Evolutionary conservation across 148 eudicot genomes (phyloP), one percentile per base, ranked within the genome.

Genomic region (Simmondsia chinensis): DNA sequence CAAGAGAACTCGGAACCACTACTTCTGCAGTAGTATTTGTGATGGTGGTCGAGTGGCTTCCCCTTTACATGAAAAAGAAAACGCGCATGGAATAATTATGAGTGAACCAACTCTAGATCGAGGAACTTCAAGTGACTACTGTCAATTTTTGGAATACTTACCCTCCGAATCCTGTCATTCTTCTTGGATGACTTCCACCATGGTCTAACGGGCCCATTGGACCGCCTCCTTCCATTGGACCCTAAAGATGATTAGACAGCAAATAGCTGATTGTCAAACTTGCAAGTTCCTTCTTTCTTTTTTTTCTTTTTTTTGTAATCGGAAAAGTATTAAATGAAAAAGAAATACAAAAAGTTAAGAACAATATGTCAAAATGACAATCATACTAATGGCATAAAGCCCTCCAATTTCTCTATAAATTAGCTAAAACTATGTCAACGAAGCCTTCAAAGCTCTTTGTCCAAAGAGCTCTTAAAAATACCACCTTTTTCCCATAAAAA

Each of bases 11-110:
- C 39, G 99, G 99, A 41, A 91, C 94, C 16, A 86, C 82, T 32
- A 91, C 95, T 71, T 91, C 95, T 58, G 86, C 73, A 9, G 86
- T 79, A 9, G 95, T 79, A 67, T 71, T 86, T 42, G 95, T 91
- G 66, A 86, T 86, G 28, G 79, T 39, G 42, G 88, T 63, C 4
- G 47, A 71, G 46, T 74, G 93, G 60, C 61, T 75, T 61, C 60
- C 87, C 45, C 95, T 89, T 36, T 8, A 53, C 40, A 44, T 5
- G n/a, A 46, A 20, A 18, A 22, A 45, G 15, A 11, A 9, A 28
- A 39, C 22, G 28, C 48, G 20, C 43, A 36, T 13, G 16, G 26
- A 11, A 48, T 38, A 33, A 19, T 30, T 38, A 39, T 30, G 30
- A 60, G 47, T 25, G 43, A 65, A 33, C 5, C 30, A 61, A 16